Percentiles rank a stretch among this genome's conserved stretches.
phyloP scores from a whole-genome alignment of 192 early-diverging fungal species.

The Coemansia sp. region DNA sequence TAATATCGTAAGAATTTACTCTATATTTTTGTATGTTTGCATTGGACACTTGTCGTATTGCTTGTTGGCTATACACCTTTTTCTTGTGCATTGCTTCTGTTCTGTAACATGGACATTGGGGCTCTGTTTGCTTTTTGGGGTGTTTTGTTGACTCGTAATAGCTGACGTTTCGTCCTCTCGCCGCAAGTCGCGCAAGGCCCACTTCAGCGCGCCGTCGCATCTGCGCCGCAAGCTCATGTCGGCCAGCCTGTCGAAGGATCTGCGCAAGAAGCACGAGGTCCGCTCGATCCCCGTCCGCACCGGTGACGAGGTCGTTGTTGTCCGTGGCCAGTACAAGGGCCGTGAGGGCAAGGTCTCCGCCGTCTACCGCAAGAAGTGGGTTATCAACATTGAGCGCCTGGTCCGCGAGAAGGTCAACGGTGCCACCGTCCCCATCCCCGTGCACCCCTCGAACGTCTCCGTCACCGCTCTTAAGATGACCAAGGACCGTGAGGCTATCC shows the following conservation, averaged over 20 bases:
- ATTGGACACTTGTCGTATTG: slow-evolving; percentile 8
- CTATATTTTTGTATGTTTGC: slow-evolving; percentile 16
- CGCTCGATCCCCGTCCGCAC: slow-evolving; percentile 96
- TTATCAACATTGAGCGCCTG: slow-evolving; percentile 98
- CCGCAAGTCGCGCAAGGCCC: slow-evolving; percentile 96
- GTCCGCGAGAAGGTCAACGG: slow-evolving; percentile 98
- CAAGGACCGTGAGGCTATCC: slow-evolving; percentile 91
- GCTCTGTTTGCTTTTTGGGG: slow-evolving; percentile 4
- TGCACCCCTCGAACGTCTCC: slow-evolving; percentile 99
- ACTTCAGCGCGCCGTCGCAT: slow-evolving; percentile 96
- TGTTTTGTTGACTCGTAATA: slow-evolving; percentile 9
- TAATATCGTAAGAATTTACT: not conserved
- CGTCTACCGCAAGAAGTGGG: slow-evolving; percentile 99
- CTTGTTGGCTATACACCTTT: slow-evolving; percentile 5
- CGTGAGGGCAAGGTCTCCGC: slow-evolving; percentile 94
- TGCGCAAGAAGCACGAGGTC: slow-evolving; percentile 94
- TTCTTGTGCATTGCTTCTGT: not conserved
- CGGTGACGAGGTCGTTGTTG: slow-evolving; percentile 96
- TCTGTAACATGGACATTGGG: slow-evolving; percentile 4
- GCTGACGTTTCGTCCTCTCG: slow-evolving; percentile 85
- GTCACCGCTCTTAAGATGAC: slow-evolving; percentile 94
- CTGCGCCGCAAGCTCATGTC: slow-evolving; percentile 96
- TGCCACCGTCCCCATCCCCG: slow-evolving; percentile 82
- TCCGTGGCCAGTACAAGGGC: slow-evolving; percentile 95
- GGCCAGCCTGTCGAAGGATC: slow-evolving; percentile 96